phyloP scores from a whole-genome alignment of 2,329 filamentous ascomycete species.

The Penicillium sp. region DNA sequence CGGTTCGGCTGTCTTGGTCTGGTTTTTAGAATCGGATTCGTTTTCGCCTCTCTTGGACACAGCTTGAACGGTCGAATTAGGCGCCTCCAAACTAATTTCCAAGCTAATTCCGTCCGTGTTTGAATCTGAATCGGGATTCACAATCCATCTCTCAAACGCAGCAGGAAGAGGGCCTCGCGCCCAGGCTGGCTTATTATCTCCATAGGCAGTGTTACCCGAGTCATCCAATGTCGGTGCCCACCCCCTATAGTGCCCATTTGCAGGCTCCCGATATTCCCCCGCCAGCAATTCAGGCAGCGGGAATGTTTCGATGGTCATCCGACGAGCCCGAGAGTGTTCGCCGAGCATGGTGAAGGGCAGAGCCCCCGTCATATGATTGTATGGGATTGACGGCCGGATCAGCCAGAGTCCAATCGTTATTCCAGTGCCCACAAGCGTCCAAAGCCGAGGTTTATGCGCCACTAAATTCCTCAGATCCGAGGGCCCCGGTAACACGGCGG shows the following conservation, averaged over 20 bases:
- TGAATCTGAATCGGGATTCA: not conserved
- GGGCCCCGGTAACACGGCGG: slow-evolving; percentile 12
- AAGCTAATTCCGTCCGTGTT: not conserved
- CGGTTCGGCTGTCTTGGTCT: slow-evolving; percentile 1
- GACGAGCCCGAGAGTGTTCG: slow-evolving; percentile 11
- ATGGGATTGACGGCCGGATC: slow-evolving; percentile 29
- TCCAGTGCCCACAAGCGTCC: slow-evolving; percentile 20
- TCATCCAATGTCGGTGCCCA: slow-evolving; percentile 29
- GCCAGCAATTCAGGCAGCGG: slow-evolving; percentile 28
- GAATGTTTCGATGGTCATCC: slow-evolving; percentile 20
- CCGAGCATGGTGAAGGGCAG: slow-evolving; percentile 27
- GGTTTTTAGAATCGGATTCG: not conserved
- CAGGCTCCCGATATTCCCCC: slow-evolving; percentile 23
- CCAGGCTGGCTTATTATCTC: slow-evolving; percentile 23
- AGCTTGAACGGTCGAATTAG: not conserved
- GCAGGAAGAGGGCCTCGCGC: slow-evolving; percentile 24
- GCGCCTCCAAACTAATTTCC: not conserved
- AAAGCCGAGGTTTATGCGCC: slow-evolving; percentile 11
- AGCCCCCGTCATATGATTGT: slow-evolving; percentile 32
- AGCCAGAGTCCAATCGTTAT: slow-evolving; percentile 22
- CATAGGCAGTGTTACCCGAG: slow-evolving; percentile 8
- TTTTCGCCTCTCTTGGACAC: not conserved
- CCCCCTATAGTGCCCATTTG: slow-evolving; percentile 29
- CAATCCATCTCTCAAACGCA: slow-evolving; percentile 30
- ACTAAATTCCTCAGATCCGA: slow-evolving; percentile 13